phyloP scores from a whole-genome alignment of 176 grass and related monocot species.

The Carex cristatella region DNA sequence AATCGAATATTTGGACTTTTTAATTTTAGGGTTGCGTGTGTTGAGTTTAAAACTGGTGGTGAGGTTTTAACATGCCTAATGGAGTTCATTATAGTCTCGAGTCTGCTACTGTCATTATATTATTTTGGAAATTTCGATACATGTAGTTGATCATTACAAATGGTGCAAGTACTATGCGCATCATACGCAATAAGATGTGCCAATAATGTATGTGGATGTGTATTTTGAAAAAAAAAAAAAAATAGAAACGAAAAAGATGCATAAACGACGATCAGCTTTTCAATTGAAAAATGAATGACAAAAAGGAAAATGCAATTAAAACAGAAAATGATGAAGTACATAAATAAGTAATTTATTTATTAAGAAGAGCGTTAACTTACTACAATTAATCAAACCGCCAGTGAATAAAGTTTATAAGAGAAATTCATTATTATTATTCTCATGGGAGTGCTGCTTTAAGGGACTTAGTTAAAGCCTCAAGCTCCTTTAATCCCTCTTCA shows the following conservation, averaged over 20 bases:
- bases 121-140: no score
- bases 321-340: neutral
- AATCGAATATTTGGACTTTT: no score
- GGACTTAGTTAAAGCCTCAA: constrained; percentile 62
- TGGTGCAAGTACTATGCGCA: no score
- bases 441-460: constrained; percentile 76
- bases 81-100: no score
- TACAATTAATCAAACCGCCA: neutral
- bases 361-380: neutral
- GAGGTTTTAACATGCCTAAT: no score
- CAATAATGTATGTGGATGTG: no score
- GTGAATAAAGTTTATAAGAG: neutral
- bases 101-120: no score
- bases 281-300: neutral
- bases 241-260: neutral
- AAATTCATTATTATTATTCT: constrained; percentile 16
- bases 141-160: no score
- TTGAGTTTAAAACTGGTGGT: no score
- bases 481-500: constrained; percentile 79
- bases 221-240: neutral
- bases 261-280: neutral
- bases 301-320: neutral
- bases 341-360: neutral
- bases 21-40: no score
- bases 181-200: no score